phyloP scores from a whole-genome alignment of 345 rosid genomes.

The Salix viminalis region DNA sequence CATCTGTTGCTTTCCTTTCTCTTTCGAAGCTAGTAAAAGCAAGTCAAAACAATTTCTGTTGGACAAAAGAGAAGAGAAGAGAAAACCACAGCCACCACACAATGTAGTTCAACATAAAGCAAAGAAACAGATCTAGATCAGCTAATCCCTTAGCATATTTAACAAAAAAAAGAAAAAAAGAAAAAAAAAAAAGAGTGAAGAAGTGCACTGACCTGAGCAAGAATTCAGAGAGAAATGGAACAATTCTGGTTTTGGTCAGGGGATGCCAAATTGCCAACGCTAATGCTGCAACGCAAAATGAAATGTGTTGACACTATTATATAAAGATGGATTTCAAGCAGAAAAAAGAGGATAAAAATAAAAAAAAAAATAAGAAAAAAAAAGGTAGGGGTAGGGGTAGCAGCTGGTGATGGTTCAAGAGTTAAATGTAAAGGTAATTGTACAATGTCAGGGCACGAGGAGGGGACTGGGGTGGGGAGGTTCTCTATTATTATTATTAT shows the following conservation, averaged over 20 bases:
- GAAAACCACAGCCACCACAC: conserved; percentile 14
- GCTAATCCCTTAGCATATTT: conserved; percentile 8
- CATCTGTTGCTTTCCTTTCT: background rate
- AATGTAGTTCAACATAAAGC: conserved; percentile 14
- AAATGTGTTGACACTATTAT: conserved; percentile 22
- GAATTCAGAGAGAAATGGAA: conserved; percentile 34
- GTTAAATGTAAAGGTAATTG: background rate
- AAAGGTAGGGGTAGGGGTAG: background rate
- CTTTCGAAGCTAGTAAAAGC: conserved; percentile 6
- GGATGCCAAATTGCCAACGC: background rate
- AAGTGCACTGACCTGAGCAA: conserved; percentile 28
- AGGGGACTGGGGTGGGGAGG: background rate
- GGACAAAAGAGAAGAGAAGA: background rate
- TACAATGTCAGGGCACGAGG: background rate
- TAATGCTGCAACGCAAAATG: conserved; percentile 6
- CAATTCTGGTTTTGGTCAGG: background rate
- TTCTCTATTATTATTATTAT: background rate
- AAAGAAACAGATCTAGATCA: conserved; percentile 38
- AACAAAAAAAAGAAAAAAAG: too few relatives aligned
- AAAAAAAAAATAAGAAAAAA: background rate
- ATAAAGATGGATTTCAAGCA: conserved; percentile 23
- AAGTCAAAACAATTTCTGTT: conserved; percentile 3
- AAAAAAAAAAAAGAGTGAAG: background rate
- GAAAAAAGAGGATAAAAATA: too few relatives aligned
- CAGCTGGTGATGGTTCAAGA: conserved; percentile 14